Conservation (phyloP, 2,329 filamentous ascomycete species). For the Arthrobotrys musiformis region DNA sequence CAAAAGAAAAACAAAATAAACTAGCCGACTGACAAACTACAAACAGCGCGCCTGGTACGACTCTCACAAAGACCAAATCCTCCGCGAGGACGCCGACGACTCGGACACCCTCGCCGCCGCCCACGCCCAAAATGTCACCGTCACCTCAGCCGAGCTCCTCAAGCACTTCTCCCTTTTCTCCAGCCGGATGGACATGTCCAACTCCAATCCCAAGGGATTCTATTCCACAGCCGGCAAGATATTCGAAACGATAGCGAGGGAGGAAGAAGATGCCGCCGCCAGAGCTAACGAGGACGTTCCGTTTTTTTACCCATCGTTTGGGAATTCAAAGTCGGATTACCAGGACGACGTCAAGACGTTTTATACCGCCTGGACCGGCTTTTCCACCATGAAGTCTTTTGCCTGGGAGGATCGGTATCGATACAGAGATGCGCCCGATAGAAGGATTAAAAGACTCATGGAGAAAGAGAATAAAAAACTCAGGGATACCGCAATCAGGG, state of each 20-base stretch:
- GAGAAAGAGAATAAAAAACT: constrained; percentile 93
- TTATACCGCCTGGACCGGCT: constrained; percentile 82
- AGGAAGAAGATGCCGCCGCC: constrained; percentile 80
- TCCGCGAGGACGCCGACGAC: constrained; percentile 71
- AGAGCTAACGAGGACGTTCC: constrained; percentile 72
- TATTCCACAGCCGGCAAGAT: constrained; percentile 80
- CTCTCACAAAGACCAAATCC: constrained; percentile 85
- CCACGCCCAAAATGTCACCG: constrained; percentile 76
- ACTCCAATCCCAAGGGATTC: constrained; percentile 76
- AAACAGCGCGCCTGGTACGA: constrained; percentile 87
- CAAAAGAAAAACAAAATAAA: no score
- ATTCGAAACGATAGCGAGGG: constrained; percentile 81
- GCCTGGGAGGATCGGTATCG: constrained; percentile 89
- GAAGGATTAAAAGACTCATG: constrained; percentile 82
- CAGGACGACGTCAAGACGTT: constrained; percentile 82
- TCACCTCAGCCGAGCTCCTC: constrained; percentile 79
- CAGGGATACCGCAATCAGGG: constrained; percentile 81
- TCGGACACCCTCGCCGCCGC: constrained; percentile 61
- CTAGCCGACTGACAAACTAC: no score
- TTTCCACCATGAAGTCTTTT: constrained; percentile 85
- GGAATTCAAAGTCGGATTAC: constrained; percentile 77
- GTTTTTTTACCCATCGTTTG: constrained; percentile 88
- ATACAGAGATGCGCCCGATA: constrained; percentile 85
- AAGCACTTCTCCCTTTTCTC: constrained; percentile 61
- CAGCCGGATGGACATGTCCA: constrained; percentile 56